phyloP scores from a whole-genome alignment of 139 green algal genomes.

The Chlamydomonas sp. region DNA sequence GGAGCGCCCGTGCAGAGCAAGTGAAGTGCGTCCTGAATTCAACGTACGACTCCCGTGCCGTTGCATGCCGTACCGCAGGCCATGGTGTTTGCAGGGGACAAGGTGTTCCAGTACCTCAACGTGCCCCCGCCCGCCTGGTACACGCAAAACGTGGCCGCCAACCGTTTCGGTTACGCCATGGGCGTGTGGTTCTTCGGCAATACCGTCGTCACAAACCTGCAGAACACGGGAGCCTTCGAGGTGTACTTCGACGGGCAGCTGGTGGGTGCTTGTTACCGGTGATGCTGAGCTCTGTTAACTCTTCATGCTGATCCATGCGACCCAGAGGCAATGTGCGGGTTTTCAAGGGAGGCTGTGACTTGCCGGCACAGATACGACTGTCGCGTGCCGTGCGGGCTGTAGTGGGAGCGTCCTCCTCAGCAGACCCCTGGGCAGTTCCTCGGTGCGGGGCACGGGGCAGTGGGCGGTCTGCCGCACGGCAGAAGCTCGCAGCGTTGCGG shows the following conservation, averaged over 20 bases:
- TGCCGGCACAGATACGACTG: too few species aligned
- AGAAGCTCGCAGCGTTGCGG: too few species aligned
- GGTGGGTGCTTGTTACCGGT: slow-evolving; percentile 3
- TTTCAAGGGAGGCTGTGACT: too few species aligned
- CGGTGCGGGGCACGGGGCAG: too few species aligned
- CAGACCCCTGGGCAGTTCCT: too few species aligned
- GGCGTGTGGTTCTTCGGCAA: slow-evolving; percentile 76
- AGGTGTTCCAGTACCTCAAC: slow-evolving; percentile 10
- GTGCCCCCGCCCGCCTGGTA: slow-evolving; percentile 21
- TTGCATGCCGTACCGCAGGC: neutral
- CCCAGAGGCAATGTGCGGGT: neutral
- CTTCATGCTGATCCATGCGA: neutral
- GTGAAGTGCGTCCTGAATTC: too few species aligned
- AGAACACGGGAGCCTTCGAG: slow-evolving; percentile 81
- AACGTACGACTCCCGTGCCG: too few species aligned
- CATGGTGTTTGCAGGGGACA: neutral
- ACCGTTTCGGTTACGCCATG: slow-evolving; percentile 43
- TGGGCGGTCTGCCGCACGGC: too few species aligned
- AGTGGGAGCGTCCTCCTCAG: too few species aligned
- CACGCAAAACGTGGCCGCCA: slow-evolving; percentile 22
- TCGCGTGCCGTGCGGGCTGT: too few species aligned
- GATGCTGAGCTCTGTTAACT: neutral
- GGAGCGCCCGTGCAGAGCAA: too few species aligned
- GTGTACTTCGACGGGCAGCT: slow-evolving; percentile 68
- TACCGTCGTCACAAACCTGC: slow-evolving; percentile 39